Base-by-base conservation (phyloP, 2,329 filamentous ascomycete species). In the Plenodomus tracheiphilus region DNA sequence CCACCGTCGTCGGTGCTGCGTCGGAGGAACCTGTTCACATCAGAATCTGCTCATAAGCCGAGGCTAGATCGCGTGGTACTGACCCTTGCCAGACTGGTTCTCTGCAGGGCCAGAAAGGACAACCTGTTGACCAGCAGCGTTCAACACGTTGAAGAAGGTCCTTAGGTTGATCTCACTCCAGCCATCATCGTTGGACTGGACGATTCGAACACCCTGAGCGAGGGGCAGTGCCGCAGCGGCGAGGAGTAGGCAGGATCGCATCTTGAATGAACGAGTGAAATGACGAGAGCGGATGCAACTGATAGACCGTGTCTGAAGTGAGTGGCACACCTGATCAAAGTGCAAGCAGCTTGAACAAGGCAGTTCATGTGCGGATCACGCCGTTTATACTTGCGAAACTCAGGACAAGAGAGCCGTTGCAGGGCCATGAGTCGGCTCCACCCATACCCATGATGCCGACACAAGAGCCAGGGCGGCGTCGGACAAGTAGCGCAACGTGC, bases 171-270 rank as follows among this genome's bases (percentile, higher is more conserved):
- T 79, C 72, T 88, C 86, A 4, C 86, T 85, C 87, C 87, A 89
- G 28, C 87, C 86, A 64, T 89, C 87, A 56, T 89, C 86, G 69
- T 89, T 89, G 56, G 81, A 80, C 47, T 86, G 82, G 45, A 89
- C 65, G 61, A 70, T 65, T 35, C 66, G 66, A 11, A 67, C 44
- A 20, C 61, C 66, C 35, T 64, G 62, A 15, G 58, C 54, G 15
- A 70, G 47, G 25, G 68, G 65, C 39, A 62, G 50, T 28, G 58
- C 58, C 15, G 58, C 58, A 18, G 56, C 57, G 43, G 53, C 54
- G 37, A 70, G 55, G 15, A 70, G 53, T 16, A 66, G 9, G 17
- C 28, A 60, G 28, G 51, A 62, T 10, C 65, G 64, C 66, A 69
- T 68, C 1, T 46, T 61, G 57, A 22, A 37, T 39, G 38, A 55